These are phyloP conservation scores for Flaveria bidentis DNA, from an alignment of 129 eudicot genomes.

Conservation along the genomic window DNA sequence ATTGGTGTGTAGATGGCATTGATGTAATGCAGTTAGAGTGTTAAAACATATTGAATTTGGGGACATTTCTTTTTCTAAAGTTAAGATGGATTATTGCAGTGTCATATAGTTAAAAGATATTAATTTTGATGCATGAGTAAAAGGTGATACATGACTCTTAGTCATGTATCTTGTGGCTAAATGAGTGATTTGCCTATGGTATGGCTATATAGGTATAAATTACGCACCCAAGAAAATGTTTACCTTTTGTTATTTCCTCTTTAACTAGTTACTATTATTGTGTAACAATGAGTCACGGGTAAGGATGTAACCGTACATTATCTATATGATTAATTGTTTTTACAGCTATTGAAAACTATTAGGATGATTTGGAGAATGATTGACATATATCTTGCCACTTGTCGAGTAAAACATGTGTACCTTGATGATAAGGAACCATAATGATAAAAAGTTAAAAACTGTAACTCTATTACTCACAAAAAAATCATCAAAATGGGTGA, in stretches of 20 bases:
- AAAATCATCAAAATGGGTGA: not conserved
- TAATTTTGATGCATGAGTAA: not conserved
- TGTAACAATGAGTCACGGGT: not conserved
- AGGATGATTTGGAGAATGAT: not conserved
- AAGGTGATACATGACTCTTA: not conserved
- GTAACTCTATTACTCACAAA: not conserved
- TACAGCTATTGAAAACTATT: not conserved
- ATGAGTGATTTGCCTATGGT: not conserved
- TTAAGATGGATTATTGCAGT: not conserved
- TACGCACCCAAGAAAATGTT: constrained; percentile 1
- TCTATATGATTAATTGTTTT: not conserved
- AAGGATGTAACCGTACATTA: not conserved
- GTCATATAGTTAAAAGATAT: not conserved
- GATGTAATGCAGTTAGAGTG: constrained; percentile 8
- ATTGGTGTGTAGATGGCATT: not conserved
- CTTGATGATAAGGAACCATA: not conserved
- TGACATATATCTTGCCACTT: not conserved
- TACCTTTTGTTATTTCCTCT: not conserved
- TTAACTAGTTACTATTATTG: not conserved
- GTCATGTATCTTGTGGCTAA: not conserved
- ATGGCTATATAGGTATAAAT: not conserved
- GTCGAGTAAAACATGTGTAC: not conserved
- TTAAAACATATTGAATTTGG: not conserved
- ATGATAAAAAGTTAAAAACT: not conserved
- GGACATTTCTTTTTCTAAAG: constrained; percentile 3